Evolutionary conservation across 2,329 filamentous ascomycete species (phyloP), one percentile per base, ranked within the genome.

Genomic region (Fusarium humuli): DNA sequence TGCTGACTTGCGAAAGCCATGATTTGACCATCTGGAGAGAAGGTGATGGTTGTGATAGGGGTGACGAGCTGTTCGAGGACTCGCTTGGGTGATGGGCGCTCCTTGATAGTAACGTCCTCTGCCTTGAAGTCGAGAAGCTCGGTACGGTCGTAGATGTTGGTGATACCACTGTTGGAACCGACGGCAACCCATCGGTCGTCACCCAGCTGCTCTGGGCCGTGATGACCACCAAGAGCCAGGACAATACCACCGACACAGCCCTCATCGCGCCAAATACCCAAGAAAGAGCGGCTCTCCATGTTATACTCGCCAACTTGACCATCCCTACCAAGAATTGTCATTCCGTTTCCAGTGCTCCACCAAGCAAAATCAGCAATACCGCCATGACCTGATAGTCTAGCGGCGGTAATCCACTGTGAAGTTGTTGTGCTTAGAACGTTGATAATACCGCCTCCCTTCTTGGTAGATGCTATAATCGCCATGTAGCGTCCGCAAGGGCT

Each of bases 281-380:
- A 77, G 55, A 97, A 92, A 13, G 90, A 87, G 61, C 86, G 87
- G 25, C 87, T 82, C 23, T 84, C 83, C 63, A 97, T 84, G 77
- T 90, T 91, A 88, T 93, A 99, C 83, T 99, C 96, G 56, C 93
- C 94, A 9, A 98, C 88, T 77, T 97, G 93, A 25, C 96, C 96
- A 72, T 92, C 94, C 79, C 92, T 94, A 65, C 93, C 94, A 2
- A 92, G 88, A 44, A 97, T 92, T 1, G 90, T 91, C 75, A 99
- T 84, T 7, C 94, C 95, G 42, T 91, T 87, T 34, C 94, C 92
- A 66, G 93, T 90, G 56, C 89, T 87, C 94, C 94, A 98, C 96
- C 96, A 99, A 2, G 89, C 90, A 76, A 98, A 97, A 79, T 98
- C 95, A 2, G 93, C 92, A 49, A 98, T 90, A 40, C 94, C 94